These are phyloP conservation scores for Auxenochlorella pyrenoidosa DNA, from an alignment of 139 green algal genomes.

Conservation along the genomic window DNA sequence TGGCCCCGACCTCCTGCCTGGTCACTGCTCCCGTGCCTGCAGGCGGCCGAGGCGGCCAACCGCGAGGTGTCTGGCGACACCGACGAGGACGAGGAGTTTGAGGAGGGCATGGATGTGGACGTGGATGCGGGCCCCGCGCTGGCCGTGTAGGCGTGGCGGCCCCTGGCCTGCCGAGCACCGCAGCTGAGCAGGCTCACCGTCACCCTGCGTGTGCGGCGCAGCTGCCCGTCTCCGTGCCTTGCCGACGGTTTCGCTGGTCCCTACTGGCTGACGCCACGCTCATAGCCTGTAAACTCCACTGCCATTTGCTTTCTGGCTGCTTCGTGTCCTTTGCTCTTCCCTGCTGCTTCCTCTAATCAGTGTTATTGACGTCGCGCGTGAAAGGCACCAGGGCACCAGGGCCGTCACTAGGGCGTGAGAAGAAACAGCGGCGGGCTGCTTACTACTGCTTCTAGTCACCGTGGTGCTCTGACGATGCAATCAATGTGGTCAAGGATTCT, in stretches of 20 bases:
- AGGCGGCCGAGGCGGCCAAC: constrained; percentile 31
- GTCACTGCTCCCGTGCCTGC: not conserved
- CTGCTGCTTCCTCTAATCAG: not conserved
- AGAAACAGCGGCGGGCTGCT: no score
- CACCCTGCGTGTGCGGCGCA: no score
- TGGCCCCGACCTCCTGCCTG: not conserved
- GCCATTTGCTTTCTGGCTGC: not conserved
- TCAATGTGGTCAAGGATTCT: no score
- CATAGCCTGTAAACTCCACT: not conserved
- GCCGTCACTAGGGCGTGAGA: no score
- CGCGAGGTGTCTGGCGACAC: constrained; percentile 52
- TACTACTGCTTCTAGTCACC: no score
- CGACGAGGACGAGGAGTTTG: constrained; percentile 62
- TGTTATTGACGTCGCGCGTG: no score
- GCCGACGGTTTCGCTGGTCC: no score
- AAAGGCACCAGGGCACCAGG: no score
- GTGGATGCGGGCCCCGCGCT: constrained; percentile 45
- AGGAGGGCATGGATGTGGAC: constrained; percentile 61
- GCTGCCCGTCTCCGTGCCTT: no score
- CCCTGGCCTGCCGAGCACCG: not conserved
- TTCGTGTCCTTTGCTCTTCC: not conserved
- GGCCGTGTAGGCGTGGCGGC: not conserved
- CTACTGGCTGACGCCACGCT: no score
- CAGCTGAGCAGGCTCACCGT: no score
- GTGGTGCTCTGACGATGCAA: no score